Percentiles rank a stretch among this genome's conserved stretches.
Evolutionary conservation across 2,329 filamentous ascomycete genomes (phyloP).

Genomic region (Parascedosporium putredinis): DNA sequence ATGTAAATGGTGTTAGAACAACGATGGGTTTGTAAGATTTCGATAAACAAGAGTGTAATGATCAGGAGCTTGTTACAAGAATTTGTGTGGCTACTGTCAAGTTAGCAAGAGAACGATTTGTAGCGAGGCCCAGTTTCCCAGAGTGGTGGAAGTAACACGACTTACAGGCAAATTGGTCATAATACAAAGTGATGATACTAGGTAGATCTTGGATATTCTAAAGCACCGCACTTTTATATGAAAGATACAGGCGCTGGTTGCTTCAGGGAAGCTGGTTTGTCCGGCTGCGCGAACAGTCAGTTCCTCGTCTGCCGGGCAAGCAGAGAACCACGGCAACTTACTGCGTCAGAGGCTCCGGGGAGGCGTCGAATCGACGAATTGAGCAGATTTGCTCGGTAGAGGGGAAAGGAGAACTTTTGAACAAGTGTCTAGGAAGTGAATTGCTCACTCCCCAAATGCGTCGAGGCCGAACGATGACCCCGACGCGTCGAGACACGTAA

Average conservation of each 20-base stretch:
- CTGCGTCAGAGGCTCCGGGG: constrained; percentile 1
- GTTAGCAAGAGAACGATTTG: too few relatives aligned
- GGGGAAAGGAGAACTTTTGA: neutral
- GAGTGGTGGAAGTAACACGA: too few relatives aligned
- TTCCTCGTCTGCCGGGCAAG: too few relatives aligned
- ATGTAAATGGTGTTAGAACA: neutral
- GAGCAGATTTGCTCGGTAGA: constrained; percentile 5
- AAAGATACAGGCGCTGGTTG: neutral
- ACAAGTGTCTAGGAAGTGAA: constrained; percentile 17
- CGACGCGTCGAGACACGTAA: constrained; percentile 11
- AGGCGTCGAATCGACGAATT: constrained; percentile 1
- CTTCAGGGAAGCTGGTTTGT: constrained; percentile 3
- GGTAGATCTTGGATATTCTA: neutral
- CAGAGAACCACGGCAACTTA: too few relatives aligned
- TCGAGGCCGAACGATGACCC: constrained; percentile 10
- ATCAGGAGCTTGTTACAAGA: too few relatives aligned
- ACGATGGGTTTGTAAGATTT: neutral
- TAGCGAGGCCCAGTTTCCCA: too few relatives aligned
- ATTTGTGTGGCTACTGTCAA: too few relatives aligned
- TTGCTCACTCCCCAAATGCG: constrained; percentile 10
- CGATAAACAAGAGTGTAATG: too few relatives aligned
- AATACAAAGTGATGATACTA: neutral
- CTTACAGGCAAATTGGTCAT: neutral
- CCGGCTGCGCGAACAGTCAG: constrained; percentile 1
- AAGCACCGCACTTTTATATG: neutral